Evolutionary conservation across 2,329 filamentous ascomycete genomes (phyloP).

Genomic region (Dothiorella sarmentorum): DNA sequence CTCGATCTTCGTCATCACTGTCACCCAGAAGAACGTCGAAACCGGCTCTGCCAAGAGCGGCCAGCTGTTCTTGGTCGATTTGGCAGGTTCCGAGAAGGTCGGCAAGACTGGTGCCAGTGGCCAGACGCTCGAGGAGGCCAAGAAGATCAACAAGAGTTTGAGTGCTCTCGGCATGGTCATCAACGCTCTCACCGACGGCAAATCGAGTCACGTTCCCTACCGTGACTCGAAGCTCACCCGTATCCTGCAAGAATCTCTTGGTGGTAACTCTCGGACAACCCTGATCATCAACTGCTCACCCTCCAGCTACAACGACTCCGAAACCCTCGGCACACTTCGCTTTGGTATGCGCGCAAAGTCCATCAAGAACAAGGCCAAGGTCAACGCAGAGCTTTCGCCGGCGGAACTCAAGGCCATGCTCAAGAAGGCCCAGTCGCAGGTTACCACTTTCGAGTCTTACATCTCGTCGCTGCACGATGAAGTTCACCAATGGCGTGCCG

Average conservation of each 20-base stretch:
- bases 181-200: constrained; percentile 92
- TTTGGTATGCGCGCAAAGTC: constrained; percentile 97
- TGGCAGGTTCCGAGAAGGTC: constrained; percentile 97
- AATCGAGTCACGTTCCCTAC: constrained; percentile 94
- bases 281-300: constrained; percentile 99
- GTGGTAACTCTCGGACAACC: constrained; percentile 97
- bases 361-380: constrained; percentile 99
- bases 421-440: constrained; percentile 86
- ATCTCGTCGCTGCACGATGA: constrained; percentile 80
- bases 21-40: constrained; percentile 96
- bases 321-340: constrained; percentile 85
- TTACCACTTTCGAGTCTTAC: constrained; percentile 84
- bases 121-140: constrained; percentile 94
- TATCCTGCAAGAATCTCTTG: constrained; percentile 93
- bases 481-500: constrained; percentile 80
- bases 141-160: constrained; percentile 99
- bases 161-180: constrained; percentile 99
- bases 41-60: constrained; percentile 95
- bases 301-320: constrained; percentile 94
- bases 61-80: constrained; percentile 93
- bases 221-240: constrained; percentile 97
- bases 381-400: constrained; percentile 96
- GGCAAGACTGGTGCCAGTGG: constrained; percentile 97
- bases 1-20: constrained; percentile 95
- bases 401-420: constrained; percentile 90